Evolutionary conservation across 2,329 filamentous ascomycete genomes (phyloP).

Genomic region (Trichoderma sp.): DNA sequence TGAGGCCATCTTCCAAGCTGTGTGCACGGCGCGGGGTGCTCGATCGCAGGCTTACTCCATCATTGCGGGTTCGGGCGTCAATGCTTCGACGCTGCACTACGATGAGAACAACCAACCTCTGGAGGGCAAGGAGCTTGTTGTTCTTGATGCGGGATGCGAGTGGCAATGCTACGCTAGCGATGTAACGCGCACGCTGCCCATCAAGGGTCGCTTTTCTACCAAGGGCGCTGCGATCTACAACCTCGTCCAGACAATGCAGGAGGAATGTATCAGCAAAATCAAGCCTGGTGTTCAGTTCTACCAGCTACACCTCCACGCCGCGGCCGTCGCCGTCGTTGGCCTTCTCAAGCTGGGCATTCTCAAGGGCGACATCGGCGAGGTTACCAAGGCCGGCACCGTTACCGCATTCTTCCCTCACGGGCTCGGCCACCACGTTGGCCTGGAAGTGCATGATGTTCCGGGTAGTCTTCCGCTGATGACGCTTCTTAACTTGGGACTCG

Average conservation of each 20-base stretch:
- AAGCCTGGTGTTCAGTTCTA: slow-evolving; percentile 68
- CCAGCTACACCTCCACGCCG: slow-evolving; percentile 69
- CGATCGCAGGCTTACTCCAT: slow-evolving; percentile 80
- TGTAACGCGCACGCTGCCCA: slow-evolving; percentile 82
- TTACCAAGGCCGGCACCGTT: slow-evolving; percentile 51
- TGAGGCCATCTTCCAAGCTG: slow-evolving; percentile 71
- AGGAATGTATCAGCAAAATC: slow-evolving; percentile 65
- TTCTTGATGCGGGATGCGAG: slow-evolving; percentile 86
- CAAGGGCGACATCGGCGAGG: slow-evolving; percentile 57
- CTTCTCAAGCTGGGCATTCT: slow-evolving; percentile 71
- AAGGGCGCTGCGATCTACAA: slow-evolving; percentile 73
- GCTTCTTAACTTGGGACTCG: slow-evolving; percentile 30
- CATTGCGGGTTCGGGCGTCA: slow-evolving; percentile 83
- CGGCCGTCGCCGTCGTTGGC: slow-evolving; percentile 67
- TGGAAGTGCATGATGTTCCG: slow-evolving; percentile 62
- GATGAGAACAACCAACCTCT: slow-evolving; percentile 73
- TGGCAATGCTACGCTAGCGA: slow-evolving; percentile 84
- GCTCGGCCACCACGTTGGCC: slow-evolving; percentile 61
- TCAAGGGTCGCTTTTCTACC: slow-evolving; percentile 64
- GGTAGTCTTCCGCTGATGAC: slow-evolving; percentile 33
- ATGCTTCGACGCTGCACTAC: slow-evolving; percentile 86
- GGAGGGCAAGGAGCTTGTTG: slow-evolving; percentile 66
- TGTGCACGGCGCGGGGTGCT: slow-evolving; percentile 69
- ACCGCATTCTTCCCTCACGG: slow-evolving; percentile 66
- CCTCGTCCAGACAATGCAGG: slow-evolving; percentile 79